These are phyloP conservation scores for Panicum hallii DNA, from an alignment of 202 grass and related monocot genomes.

Conservation along the genomic window DNA sequence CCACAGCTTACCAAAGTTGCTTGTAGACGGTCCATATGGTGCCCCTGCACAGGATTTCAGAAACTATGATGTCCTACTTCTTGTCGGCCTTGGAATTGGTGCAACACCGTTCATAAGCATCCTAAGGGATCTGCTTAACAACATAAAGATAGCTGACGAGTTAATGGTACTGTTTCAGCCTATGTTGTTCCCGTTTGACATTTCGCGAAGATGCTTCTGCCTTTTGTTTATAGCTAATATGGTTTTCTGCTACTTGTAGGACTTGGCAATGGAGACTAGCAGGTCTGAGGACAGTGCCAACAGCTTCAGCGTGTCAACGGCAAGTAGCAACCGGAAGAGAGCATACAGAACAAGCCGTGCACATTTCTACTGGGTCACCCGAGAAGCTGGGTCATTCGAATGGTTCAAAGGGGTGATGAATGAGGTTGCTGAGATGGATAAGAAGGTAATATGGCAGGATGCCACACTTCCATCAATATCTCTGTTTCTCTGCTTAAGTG, in stretches of 20 bases:
- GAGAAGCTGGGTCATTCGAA: conserved; percentile 89
- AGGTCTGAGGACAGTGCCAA: conserved; percentile 89
- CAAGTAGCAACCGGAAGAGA: conserved; percentile 84
- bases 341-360: conserved; percentile 86
- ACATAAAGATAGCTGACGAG: conserved; percentile 96
- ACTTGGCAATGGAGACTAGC: conserved; percentile 94
- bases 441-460: conserved; percentile 68
- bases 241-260: conserved; percentile 50
- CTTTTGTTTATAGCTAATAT: conserved; percentile 17
- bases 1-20: conserved; percentile 85
- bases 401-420: conserved; percentile 99
- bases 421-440: conserved; percentile 99
- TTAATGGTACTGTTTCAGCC: conserved; percentile 68
- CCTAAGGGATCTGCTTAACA: conserved; percentile 93
- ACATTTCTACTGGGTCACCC: conserved; percentile 99
- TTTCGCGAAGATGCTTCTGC: background rate
- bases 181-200: background rate
- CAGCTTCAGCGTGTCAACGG: conserved; percentile 84
- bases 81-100: conserved; percentile 94
- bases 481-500: conserved; percentile 14
- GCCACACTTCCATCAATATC: conserved; percentile 3
- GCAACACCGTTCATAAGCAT: conserved; percentile 99
- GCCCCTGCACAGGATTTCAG: conserved; percentile 96
- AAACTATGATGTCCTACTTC: conserved; percentile 95
- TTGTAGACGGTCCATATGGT: conserved; percentile 95